Percentiles rank a stretch among this genome's conserved stretches.
Evolutionary conservation across 1,284 basidiomycete genomes (phyloP).

Genomic region (Rhodotorula sp.): DNA sequence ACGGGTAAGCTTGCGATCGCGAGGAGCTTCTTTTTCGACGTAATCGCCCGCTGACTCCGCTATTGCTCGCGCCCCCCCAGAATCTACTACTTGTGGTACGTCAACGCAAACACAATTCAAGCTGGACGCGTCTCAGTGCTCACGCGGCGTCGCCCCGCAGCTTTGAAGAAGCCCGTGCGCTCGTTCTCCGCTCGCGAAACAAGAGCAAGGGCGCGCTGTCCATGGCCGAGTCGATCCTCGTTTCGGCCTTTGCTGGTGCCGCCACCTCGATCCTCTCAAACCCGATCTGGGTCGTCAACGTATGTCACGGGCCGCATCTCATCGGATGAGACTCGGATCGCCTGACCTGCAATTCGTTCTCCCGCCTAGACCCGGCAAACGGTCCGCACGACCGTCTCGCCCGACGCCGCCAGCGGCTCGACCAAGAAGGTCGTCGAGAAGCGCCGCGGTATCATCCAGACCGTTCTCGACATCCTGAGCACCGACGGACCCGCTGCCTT

Average conservation of each 20-base stretch:
- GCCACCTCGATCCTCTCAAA: constrained; percentile 88
- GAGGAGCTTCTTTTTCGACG: constrained; percentile 20
- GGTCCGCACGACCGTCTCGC: constrained; percentile 46
- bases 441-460: constrained; percentile 57
- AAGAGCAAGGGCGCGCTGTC: constrained; percentile 58
- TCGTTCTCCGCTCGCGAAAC: constrained; percentile 35
- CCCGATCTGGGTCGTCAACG: constrained; percentile 71
- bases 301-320: neutral
- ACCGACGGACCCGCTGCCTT: constrained; percentile 78
- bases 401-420: constrained; percentile 18
- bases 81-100: constrained; percentile 69
- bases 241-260: constrained; percentile 79
- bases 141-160: neutral
- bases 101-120: neutral
- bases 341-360: no score
- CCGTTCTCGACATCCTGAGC: constrained; percentile 68
- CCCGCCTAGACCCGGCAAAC: constrained; percentile 66
- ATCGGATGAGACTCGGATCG: no score
- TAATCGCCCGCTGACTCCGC: constrained; percentile 5
- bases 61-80: constrained; percentile 49
- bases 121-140: neutral
- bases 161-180: constrained; percentile 42
- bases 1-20: constrained; percentile 62
- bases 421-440: constrained; percentile 36
- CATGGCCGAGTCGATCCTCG: constrained; percentile 84